Percentiles rank a stretch among this genome's conserved stretches.
These are phyloP conservation scores for Mangifera indica DNA, from an alignment of 345 rosid genomes.

Conservation along the genomic window DNA sequence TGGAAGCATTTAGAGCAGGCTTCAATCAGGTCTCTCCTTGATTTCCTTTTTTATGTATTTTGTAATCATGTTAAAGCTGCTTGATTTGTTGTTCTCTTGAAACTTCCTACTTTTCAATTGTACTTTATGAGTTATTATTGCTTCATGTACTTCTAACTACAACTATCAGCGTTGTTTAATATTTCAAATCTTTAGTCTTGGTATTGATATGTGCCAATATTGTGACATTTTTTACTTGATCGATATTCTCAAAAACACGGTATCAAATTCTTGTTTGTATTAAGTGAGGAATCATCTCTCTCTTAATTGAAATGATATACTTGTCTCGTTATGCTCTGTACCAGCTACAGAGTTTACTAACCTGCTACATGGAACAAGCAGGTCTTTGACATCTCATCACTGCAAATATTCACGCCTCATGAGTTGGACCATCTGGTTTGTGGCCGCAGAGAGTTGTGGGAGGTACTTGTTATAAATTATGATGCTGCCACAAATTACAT, in stretches of 20 bases:
- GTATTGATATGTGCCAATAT: neutral
- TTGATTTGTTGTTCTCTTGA: neutral
- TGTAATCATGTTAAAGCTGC: neutral
- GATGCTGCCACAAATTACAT: neutral
- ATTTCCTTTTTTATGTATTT: neutral
- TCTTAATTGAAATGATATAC: neutral
- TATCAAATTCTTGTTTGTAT: neutral
- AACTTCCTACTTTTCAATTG: neutral
- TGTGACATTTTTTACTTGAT: constrained; percentile 5
- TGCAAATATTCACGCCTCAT: constrained; percentile 86
- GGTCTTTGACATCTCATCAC: constrained; percentile 90
- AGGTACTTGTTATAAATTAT: constrained; percentile 46
- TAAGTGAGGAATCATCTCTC: neutral
- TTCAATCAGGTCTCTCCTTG: constrained; percentile 74
- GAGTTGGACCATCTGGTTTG: constrained; percentile 94
- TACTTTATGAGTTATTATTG: neutral
- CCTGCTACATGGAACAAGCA: constrained; percentile 27
- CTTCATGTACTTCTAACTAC: neutral
- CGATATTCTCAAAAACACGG: neutral
- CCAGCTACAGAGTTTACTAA: neutral
- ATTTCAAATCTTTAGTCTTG: neutral
- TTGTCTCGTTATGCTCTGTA: neutral
- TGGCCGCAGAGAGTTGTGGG: constrained; percentile 98
- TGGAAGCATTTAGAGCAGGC: constrained; percentile 92
- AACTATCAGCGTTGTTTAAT: neutral